These are phyloP conservation scores for Entomortierella beljakovae DNA, from an alignment of 192 early-diverging fungal species.

Conservation along the genomic window DNA sequence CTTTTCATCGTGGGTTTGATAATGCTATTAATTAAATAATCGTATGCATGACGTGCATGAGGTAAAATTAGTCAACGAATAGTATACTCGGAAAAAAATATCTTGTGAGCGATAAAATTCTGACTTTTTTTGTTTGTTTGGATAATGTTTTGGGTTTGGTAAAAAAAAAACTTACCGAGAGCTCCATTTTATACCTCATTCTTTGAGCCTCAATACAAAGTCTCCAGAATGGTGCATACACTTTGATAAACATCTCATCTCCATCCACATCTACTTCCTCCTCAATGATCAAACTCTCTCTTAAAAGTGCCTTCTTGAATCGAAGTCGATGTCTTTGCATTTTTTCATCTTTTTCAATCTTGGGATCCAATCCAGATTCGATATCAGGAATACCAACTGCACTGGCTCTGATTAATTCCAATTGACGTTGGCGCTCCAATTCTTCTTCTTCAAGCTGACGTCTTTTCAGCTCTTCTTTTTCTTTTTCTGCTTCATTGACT, in stretches of 20 bases:
- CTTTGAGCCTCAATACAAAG: constrained; percentile 57
- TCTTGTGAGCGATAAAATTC: neutral
- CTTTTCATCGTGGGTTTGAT: constrained; percentile 26
- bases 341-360: constrained; percentile 23
- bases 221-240: constrained; percentile 55
- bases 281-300: constrained; percentile 52
- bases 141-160: neutral
- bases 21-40: constrained; percentile 15
- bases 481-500: neutral
- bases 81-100: neutral
- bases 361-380: constrained; percentile 19
- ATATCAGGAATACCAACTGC: too few species aligned
- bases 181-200: constrained; percentile 42
- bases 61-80: constrained; percentile 1
- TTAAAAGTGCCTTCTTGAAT: constrained; percentile 54
- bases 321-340: constrained; percentile 24
- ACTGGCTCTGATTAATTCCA: too few species aligned
- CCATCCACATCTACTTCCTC: constrained; percentile 48
- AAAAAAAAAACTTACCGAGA: constrained; percentile 37
- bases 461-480: neutral
- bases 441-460: constrained; percentile 13
- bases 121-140: neutral
- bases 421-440: neutral
- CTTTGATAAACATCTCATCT: constrained; percentile 55
- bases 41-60: neutral